phyloP scores from a whole-genome alignment of 208 protist species.

The Tritrichomonas musculus region DNA sequence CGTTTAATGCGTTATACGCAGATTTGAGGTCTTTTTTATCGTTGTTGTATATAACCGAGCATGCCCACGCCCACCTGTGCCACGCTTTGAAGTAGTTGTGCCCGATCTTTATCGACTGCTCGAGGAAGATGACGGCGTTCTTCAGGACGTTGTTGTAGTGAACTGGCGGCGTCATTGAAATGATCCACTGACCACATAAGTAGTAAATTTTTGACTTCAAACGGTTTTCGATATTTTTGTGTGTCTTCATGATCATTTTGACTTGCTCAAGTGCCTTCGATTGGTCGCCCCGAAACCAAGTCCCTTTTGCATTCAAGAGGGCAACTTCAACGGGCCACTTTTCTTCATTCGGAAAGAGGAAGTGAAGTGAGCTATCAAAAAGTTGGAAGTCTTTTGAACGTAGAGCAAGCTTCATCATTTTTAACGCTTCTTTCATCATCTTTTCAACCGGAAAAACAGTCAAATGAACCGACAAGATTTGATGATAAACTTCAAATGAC shows the following conservation, averaged over 20 bases:
- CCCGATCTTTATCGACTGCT: background rate
- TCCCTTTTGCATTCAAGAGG: background rate
- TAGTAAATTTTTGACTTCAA: conserved; percentile 5
- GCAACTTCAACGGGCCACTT: background rate
- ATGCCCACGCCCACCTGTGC: conserved; percentile 1
- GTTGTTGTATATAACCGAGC: background rate
- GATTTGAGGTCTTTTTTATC: background rate
- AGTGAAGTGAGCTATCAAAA: background rate
- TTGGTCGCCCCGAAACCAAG: background rate
- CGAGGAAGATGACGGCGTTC: background rate
- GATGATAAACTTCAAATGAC: background rate
- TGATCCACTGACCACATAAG: background rate
- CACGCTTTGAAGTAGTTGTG: background rate
- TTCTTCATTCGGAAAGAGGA: background rate
- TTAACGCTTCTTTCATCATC: background rate
- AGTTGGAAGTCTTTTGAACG: background rate
- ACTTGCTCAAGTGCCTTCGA: background rate
- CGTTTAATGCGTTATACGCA: background rate
- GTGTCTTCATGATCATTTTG: background rate
- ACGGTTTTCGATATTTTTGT: background rate
- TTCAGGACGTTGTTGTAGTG: background rate
- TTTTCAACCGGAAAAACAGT: background rate
- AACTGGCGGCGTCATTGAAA: background rate
- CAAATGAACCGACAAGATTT: background rate
- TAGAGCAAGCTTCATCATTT: background rate